Percentiles rank a stretch among this genome's conserved stretches.
Conservation (phyloP, 257 asterid genomes). For the Przewalskia tangutica region DNA sequence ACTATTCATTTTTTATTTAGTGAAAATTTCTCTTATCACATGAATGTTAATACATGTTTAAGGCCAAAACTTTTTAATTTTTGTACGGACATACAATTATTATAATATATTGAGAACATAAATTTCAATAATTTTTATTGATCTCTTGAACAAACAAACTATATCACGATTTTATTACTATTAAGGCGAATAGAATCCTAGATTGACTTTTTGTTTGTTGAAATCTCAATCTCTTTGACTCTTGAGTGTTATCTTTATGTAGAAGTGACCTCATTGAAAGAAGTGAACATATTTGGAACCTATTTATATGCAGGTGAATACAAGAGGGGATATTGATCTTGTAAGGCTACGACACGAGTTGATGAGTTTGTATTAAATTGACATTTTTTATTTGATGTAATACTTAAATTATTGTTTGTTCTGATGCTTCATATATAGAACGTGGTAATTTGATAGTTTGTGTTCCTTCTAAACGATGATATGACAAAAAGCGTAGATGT, state of each 20-base stretch:
- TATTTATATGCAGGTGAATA: conserved; percentile 3
- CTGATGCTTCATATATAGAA: neutral
- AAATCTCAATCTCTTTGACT: neutral
- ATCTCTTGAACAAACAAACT: neutral
- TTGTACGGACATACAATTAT: neutral
- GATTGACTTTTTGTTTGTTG: neutral
- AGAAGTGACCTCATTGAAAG: neutral
- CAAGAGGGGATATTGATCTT: conserved; percentile 6
- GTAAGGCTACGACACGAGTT: conserved; percentile 1
- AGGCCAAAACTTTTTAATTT: neutral
- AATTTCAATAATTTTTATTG: no score
- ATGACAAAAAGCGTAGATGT: no score
- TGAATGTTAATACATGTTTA: neutral
- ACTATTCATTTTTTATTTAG: neutral
- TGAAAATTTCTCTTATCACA: neutral
- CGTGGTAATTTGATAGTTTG: neutral
- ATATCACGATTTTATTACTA: neutral
- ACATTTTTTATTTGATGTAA: neutral
- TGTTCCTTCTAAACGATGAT: no score
- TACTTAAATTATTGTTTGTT: neutral
- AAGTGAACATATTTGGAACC: neutral
- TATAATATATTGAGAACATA: no score
- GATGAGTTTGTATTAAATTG: neutral
- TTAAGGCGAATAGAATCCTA: neutral
- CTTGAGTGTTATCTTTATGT: neutral